Evolutionary conservation across 331 rosid species (phyloP).

Genomic region (Saraca asoca): DNA sequence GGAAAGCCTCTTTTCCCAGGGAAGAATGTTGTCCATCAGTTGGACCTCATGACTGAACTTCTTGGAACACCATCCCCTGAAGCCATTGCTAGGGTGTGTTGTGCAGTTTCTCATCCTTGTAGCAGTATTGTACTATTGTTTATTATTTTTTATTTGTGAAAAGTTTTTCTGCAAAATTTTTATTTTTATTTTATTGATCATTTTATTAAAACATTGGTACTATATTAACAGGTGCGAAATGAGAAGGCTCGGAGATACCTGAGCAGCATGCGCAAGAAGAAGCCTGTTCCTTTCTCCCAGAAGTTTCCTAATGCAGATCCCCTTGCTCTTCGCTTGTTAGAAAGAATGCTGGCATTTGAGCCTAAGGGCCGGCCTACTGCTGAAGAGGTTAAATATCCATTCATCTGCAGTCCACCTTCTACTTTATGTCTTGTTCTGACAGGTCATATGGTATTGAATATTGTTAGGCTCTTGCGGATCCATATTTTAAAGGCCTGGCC

Average conservation of each 20-base stretch:
- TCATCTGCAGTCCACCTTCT: constrained; percentile 27
- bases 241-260: constrained; percentile 98
- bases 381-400: constrained; percentile 71
- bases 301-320: constrained; percentile 97
- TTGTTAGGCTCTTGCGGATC: constrained; percentile 90
- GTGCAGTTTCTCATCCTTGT: constrained; percentile 21
- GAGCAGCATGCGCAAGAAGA: constrained; percentile 95
- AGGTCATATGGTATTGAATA: constrained; percentile 28
- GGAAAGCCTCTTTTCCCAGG: constrained; percentile 99
- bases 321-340: constrained; percentile 87
- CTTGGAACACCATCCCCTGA: constrained; percentile 93
- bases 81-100: constrained; percentile 86
- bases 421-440: constrained; percentile 27
- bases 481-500: constrained; percentile 96
- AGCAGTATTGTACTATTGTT: background rate
- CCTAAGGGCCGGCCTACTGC: constrained; percentile 98
- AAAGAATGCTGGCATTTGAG: constrained; percentile 96
- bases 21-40: constrained; percentile 94
- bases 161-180: background rate
- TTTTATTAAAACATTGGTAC: constrained; percentile 26
- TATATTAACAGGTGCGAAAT: constrained; percentile 69
- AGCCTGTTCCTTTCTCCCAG: constrained; percentile 79
- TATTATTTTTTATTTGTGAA: too few species aligned
- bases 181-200: constrained; percentile 1
- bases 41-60: constrained; percentile 95